These are phyloP conservation scores for Euphorbia schlechtendalii DNA, from an alignment of 441 rosid genomes.

Conservation along the genomic window DNA sequence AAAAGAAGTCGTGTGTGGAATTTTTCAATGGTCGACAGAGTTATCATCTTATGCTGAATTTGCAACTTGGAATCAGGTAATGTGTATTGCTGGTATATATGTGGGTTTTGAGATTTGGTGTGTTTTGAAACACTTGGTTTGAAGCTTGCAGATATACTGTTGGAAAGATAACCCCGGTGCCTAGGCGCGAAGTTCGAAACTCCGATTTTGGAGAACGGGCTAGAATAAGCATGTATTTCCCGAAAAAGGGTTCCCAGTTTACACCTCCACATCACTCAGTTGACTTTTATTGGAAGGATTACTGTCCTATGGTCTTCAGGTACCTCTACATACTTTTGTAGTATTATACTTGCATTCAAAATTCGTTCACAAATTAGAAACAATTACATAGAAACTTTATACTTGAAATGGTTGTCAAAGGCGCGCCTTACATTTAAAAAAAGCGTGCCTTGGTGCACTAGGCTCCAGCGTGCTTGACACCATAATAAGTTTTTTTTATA, in stretches of 20 bases:
- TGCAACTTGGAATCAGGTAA: slow-evolving; percentile 98
- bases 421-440: too few species aligned
- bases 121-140: slow-evolving; percentile 27
- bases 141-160: slow-evolving; percentile 85
- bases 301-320: slow-evolving; percentile 99
- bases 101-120: too few species aligned
- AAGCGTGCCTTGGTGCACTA: too few species aligned
- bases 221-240: slow-evolving; percentile 89
- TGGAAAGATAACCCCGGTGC: slow-evolving; percentile 95
- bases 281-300: slow-evolving; percentile 93
- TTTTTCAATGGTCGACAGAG: slow-evolving; percentile 45
- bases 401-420: too few species aligned
- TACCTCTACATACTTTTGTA: too few species aligned
- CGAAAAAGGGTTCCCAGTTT: slow-evolving; percentile 75
- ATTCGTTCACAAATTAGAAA: neutral
- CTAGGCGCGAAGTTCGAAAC: slow-evolving; percentile 74
- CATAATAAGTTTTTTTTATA: too few species aligned
- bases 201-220: slow-evolving; percentile 92
- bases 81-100: too few species aligned
- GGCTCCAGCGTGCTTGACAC: too few species aligned
- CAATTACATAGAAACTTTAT: neutral
- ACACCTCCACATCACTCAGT: slow-evolving; percentile 87
- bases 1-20: slow-evolving; percentile 38
- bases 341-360: too few species aligned
- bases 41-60: slow-evolving; percentile 75